Conservation (phyloP, 2,329 filamentous ascomycete genomes). For the Laburnicola sp. region DNA sequence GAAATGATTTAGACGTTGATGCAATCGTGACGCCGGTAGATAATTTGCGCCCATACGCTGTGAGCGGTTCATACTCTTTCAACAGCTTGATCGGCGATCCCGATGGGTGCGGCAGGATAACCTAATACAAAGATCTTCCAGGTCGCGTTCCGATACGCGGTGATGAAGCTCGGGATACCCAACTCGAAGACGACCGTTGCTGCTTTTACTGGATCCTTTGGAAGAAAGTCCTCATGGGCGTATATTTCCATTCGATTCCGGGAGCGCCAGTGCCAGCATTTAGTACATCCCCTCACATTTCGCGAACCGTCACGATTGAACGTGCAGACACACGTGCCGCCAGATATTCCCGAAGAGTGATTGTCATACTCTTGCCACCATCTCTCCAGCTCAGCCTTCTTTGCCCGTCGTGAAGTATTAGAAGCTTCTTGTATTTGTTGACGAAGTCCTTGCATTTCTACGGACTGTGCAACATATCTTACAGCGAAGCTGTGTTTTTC, state of each 20-base stretch:
- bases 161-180: conserved; percentile 46
- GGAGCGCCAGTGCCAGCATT: conserved; percentile 45
- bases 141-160: conserved; percentile 54
- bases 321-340: conserved; percentile 34
- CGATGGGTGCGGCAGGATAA: conserved; percentile 17
- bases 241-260: conserved; percentile 48
- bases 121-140: conserved; percentile 53
- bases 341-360: conserved; percentile 41
- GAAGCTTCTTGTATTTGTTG: conserved; percentile 39
- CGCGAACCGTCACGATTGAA: conserved; percentile 14
- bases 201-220: conserved; percentile 34
- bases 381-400: conserved; percentile 42
- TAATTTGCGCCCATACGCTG: conserved; percentile 16
- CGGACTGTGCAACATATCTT: conserved; percentile 47
- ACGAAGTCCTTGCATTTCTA: conserved; percentile 27
- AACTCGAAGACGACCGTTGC: conserved; percentile 57
- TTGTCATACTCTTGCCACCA: conserved; percentile 43
- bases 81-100: conserved; percentile 30
- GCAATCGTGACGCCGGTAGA: conserved; percentile 41
- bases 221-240: conserved; percentile 55
- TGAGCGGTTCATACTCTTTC: conserved; percentile 35
- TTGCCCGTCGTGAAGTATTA: conserved; percentile 28
- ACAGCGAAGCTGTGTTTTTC: conserved; percentile 49
- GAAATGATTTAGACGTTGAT: conserved; percentile 50
- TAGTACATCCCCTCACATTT: conserved; percentile 43